These are phyloP conservation scores for Chaetomium cochliodes DNA, from an alignment of 495 filamentous ascomycete genomes.

Conservation along the genomic window DNA sequence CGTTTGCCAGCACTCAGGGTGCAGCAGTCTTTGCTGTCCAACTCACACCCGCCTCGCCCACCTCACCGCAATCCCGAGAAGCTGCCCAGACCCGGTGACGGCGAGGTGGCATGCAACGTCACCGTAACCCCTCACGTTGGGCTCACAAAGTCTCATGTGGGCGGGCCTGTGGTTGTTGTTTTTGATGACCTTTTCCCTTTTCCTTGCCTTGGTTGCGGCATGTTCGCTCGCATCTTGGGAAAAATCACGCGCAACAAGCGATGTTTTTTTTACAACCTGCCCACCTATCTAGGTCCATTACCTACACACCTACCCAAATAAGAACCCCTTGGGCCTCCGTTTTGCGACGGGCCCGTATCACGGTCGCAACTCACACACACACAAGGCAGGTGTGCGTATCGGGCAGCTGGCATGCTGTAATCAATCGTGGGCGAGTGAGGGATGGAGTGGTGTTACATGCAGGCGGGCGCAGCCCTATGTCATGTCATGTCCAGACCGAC, in stretches of 20 bases:
- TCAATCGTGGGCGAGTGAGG: background rate
- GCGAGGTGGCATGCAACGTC: slow-evolving; percentile 20
- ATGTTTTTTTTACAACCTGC: background rate
- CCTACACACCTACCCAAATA: too few relatives aligned
- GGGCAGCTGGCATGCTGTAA: background rate
- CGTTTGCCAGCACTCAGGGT: background rate
- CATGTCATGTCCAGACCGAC: background rate
- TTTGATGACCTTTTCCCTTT: background rate
- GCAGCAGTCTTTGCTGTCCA: slow-evolving; percentile 1
- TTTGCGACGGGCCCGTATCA: slow-evolving; percentile 3
- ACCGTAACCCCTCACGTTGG: slow-evolving; percentile 15
- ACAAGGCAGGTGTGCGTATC: slow-evolving; percentile 4
- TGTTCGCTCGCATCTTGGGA: background rate
- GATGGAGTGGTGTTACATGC: slow-evolving; percentile 17
- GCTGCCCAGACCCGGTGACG: background rate
- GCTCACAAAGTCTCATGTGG: background rate
- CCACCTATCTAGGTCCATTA: too few relatives aligned
- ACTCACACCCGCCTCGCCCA: too few relatives aligned
- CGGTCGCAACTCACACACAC: too few relatives aligned
- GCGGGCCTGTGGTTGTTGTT: background rate
- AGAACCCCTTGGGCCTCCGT: background rate
- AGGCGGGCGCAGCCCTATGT: slow-evolving; percentile 18
- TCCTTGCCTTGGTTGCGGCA: background rate
- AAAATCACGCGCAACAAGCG: background rate
- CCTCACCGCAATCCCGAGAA: slow-evolving; percentile 7